A percentile compares a stretch with the other conserved stretches of the same genome.
Conservation (phyloP, 768 basidiomycete species). For the Tylopilus plumbeoviolaceoides region DNA sequence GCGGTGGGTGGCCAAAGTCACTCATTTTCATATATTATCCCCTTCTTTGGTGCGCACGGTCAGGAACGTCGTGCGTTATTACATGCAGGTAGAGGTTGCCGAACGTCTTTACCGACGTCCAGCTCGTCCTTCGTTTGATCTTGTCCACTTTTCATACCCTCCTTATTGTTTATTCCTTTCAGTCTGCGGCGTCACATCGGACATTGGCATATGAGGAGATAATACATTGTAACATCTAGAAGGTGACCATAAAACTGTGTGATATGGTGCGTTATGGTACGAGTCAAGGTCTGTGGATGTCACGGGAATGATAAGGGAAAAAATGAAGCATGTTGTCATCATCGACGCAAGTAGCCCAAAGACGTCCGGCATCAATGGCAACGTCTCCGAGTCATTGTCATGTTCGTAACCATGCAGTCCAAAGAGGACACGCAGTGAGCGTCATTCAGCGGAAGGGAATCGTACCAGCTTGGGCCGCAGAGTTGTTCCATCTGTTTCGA, state of each 20-base stretch:
- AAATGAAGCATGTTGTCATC: background rate
- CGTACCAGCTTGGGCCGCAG: slow-evolving; percentile 23
- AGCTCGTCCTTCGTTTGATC: slow-evolving; percentile 6
- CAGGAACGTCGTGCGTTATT: slow-evolving; percentile 7
- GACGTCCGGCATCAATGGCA: background rate
- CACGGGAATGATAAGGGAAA: background rate
- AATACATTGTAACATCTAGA: slow-evolving; percentile 16
- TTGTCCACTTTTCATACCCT: slow-evolving; percentile 19
- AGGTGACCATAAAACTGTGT: background rate
- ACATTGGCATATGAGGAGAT: slow-evolving; percentile 12
- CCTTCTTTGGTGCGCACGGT: slow-evolving; percentile 3
- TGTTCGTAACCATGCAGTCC: background rate
- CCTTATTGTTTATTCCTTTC: slow-evolving; percentile 18
- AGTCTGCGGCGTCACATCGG: slow-evolving; percentile 5
- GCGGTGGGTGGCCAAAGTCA: background rate
- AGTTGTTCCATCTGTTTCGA: background rate
- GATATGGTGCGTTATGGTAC: background rate
- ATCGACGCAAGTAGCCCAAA: background rate
- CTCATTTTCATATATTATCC: slow-evolving; percentile 6
- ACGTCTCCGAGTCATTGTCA: background rate
- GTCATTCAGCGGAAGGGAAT: slow-evolving; percentile 38
- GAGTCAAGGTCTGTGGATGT: background rate
- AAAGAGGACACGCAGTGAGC: slow-evolving; percentile 12
- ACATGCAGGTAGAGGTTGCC: slow-evolving; percentile 3
- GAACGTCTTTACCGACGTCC: background rate